Evolutionary conservation across 495 filamentous ascomycete genomes (phyloP), one percentile per base, ranked within the genome.

Genomic region (Hypoxylon intermedium): DNA sequence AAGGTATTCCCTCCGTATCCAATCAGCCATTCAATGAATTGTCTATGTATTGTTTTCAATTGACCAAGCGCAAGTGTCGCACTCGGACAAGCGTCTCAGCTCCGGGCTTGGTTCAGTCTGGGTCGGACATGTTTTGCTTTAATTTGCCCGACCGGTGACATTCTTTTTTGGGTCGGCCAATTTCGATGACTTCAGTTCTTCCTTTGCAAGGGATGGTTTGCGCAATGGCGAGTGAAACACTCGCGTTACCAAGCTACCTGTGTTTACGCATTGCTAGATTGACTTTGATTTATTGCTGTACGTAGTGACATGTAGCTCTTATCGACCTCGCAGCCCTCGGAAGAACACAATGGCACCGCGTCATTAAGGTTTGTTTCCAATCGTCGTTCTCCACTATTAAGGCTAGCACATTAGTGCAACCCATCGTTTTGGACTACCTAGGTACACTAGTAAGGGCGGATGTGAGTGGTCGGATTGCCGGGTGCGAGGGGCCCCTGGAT

Each of bases 361-460:
- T 33, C 30, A 23, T 44, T 43, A n/a, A n/a, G n/a, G n/a, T n/a
- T 45, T 13, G 23, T 34, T 49, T 53, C 48, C 49, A 53, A 58
- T 58, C 42, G 18, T 21, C 3, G 7, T 7, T 51, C 55, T 56
- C 55, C 61, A 65, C 55, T 55, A 56, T 65, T 59, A 59, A 59
- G 55, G 61, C 55, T 59, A 59, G 45, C 45, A 53, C n/a, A n/a
- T n/a, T n/a, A n/a, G n/a, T n/a, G n/a, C n/a, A n/a, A n/a, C n/a
- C n/a, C n/a, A n/a, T n/a, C n/a, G n/a, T n/a, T n/a, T n/a, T n/a
- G n/a, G n/a, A n/a, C n/a, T n/a, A n/a, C n/a, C n/a, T n/a, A n/a
- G n/a, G n/a, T n/a, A n/a, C 19, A 16, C 42, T 18, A 52, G 41
- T 60, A 53, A 47, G 43, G 41, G 6, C 20, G 12, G 42, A 41